Evolutionary conservation across 164 flowering plant species (phyloP).

Genomic region (Magnolia officinalis): DNA sequence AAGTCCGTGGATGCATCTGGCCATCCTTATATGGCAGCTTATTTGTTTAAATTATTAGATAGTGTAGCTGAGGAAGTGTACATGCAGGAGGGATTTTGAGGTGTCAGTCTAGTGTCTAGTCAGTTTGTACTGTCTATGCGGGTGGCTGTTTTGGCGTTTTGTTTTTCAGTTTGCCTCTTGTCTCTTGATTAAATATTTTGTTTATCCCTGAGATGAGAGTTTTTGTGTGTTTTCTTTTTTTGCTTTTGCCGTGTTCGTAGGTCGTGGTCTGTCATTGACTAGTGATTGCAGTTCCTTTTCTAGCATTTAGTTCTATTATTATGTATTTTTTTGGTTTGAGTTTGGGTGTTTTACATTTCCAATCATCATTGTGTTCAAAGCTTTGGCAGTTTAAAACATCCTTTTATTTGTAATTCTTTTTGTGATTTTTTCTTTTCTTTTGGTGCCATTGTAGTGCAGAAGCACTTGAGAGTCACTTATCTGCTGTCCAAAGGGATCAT

Average conservation of each 20-base stretch:
- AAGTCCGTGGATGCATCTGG: too few species aligned
- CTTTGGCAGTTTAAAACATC: neutral
- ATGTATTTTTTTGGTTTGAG: neutral
- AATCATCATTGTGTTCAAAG: neutral
- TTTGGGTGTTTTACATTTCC: neutral
- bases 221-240: neutral
- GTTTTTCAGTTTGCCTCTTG: too few species aligned
- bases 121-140: too few species aligned
- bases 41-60: too few species aligned
- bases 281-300: neutral
- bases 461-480: conserved; percentile 79
- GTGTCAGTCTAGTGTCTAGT: too few species aligned
- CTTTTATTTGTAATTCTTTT: neutral
- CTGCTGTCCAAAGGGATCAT: conserved; percentile 77
- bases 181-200: too few species aligned
- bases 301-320: neutral
- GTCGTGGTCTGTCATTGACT: neutral
- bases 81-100: too few species aligned
- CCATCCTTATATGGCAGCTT: too few species aligned
- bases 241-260: neutral
- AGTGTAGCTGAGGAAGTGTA: too few species aligned
- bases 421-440: conserved; percentile 7
- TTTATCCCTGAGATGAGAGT: neutral
- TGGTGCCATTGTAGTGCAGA: conserved; percentile 62
- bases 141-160: too few species aligned